Evolutionary conservation across 345 rosid species (phyloP), one percentile per base, ranked within the genome.

Genomic region (Tarenaya hassleriana): DNA sequence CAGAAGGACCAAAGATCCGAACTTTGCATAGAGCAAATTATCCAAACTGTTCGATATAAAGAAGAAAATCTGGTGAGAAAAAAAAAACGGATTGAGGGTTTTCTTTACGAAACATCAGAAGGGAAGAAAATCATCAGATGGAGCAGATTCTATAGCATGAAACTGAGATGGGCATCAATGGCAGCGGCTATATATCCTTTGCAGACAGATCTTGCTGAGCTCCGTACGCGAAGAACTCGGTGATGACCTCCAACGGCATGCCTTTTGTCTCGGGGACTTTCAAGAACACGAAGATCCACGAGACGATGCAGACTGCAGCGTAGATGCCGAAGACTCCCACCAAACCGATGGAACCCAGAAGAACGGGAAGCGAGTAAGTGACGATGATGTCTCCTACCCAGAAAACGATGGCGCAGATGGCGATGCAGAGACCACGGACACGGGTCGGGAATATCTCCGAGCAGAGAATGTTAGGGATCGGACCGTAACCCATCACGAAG

Each of bases 361-460:
- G 49, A 63, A 75, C 86, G 0, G 97, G 97, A 12, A 88, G 72
- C 8, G 84, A 69, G 64, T 88, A 84, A 12, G 97, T 88, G 47
- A 88, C 88, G 33, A 82, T 78, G 69, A 88, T 84, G 79, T 88
- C 84, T n/a, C 64, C 47, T 0, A 80, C 69, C 97, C 95, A 88
- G 76, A 73, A 88, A 47, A 70, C 82, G 31, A 88, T 51, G 1
- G 97, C 79, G 32, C 88, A 80, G 0, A 82, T 80, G 45, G 91
- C 84, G 43, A 88, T 88, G 81, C 97, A 88, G 47, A 84, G 84
- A 16, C 97, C 97, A 0, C 95, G 86, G 27, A 84, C 95, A 41
- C 84, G 75, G n/a, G 97, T 88, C 3, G 95, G 97, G 77, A 84
- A 88, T 61, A 88, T 88, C 77, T 88, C 97, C 3, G 97, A 77